Evolutionary conservation across 1,284 basidiomycete genomes (phyloP).

Genomic region (Malassezia japonica): DNA sequence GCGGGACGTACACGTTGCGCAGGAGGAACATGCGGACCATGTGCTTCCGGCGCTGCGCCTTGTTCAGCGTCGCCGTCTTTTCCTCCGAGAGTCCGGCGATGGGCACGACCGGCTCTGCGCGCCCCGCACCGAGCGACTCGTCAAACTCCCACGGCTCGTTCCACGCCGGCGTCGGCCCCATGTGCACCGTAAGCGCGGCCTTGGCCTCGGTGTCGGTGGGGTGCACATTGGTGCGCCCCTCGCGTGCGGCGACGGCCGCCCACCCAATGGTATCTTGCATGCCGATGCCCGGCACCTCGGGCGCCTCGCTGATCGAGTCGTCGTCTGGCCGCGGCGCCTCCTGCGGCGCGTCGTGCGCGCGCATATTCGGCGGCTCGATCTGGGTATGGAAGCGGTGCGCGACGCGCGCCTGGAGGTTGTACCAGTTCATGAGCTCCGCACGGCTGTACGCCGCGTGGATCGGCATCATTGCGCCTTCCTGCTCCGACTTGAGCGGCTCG

Average conservation of each 20-base stretch:
- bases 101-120: background rate
- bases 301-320: background rate
- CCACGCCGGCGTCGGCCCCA: background rate
- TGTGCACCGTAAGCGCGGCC: conserved; percentile 1
- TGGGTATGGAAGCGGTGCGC: background rate
- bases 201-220: background rate
- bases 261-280: background rate
- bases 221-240: background rate
- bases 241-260: background rate
- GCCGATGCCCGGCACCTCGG: background rate
- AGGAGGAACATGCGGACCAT: conserved; percentile 27
- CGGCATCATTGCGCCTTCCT: background rate
- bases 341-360: background rate
- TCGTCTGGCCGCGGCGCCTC: background rate
- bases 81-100: background rate
- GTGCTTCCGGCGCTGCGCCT: conserved; percentile 38
- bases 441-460: background rate
- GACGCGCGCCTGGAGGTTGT: background rate
- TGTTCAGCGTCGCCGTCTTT: background rate
- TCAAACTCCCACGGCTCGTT: conserved; percentile 13
- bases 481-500: background rate
- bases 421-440: background rate
- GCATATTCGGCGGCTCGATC: background rate
- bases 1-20: conserved; percentile 46
- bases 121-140: conserved; percentile 1